Base-by-base conservation (phyloP, 805 yeast genomes). In the Lipomyces starkeyi region DNA sequence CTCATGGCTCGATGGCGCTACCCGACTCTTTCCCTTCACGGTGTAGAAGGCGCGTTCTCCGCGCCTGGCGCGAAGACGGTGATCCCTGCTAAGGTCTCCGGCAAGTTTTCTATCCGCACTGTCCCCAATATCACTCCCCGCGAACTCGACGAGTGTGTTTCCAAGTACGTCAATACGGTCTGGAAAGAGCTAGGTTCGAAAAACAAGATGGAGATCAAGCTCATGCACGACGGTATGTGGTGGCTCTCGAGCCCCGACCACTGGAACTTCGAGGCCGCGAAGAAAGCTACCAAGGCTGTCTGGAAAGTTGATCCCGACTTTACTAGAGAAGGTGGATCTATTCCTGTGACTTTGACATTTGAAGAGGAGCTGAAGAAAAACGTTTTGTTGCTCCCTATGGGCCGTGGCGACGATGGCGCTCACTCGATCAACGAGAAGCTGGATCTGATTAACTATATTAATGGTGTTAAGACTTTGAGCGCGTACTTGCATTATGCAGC, bases 391-490 rank as follows among this genome's bases (percentile, higher is more conserved):
- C 86, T 95, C 75, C 99, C 99, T 71, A 91, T 95, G 90, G 99
- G 99, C 73, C 90, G 96, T 82, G 99, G 99, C 74, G 98, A 95
- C 79, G 99, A 95, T 77, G 99, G 99, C 75, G 99, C 99, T 59
- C 99, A 95, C 80, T 92, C 97, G 27, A 93, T 95, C 76, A 95
- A 95, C 78, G 99, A 95, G 83, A 95, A 95, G 83, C 82, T 95
- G 75, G 91, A 96, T 78, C 83, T 93, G 63, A 82, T 90, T 72
- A 95, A 95, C 84, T 95, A 91, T 81, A 88, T 95, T 74, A 91
- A 91, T 76, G 99, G 99, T 73, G 88, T 91, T 77, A 95, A 95
- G 84, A 90, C 97, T 14, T 86, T 94, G 80, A 89, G 94, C 73
- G 97, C 98, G 22, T 95, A 93, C 81, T 84, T 95, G 78, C 98